Percentiles rank a stretch among this genome's conserved stretches.
Conservation (phyloP, 2,329 filamentous ascomycete species). For the Fonsecaea nubica region DNA sequence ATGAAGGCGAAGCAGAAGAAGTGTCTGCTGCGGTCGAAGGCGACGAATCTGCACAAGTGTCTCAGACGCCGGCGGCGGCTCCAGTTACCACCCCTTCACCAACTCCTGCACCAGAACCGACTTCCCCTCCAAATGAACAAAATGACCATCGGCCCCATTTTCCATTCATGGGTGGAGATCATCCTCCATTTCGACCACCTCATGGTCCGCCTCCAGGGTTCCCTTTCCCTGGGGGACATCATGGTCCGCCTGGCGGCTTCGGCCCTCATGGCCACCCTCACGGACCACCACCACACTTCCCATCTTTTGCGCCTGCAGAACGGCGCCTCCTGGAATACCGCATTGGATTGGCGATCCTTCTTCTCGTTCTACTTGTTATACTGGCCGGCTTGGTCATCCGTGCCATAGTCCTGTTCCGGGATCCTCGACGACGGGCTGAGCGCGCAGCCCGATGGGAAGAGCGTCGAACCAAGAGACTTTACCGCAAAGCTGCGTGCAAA, state of each 20-base stretch:
- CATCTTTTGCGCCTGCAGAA: background rate
- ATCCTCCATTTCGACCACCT: slow-evolving; percentile 16
- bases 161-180: slow-evolving; percentile 1
- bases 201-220: slow-evolving; percentile 7
- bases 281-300: background rate
- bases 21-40: background rate
- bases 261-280: slow-evolving; percentile 1
- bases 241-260: slow-evolving; percentile 21
- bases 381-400: slow-evolving; percentile 54
- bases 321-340: slow-evolving; percentile 18
- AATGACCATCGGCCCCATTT: slow-evolving; percentile 11
- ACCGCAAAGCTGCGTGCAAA: slow-evolving; percentile 60
- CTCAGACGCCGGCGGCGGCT: background rate
- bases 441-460: slow-evolving; percentile 62
- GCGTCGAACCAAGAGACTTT: slow-evolving; percentile 58
- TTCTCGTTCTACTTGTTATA: slow-evolving; percentile 46
- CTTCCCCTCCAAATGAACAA: background rate
- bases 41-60: background rate
- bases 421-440: slow-evolving; percentile 59
- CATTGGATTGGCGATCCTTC: slow-evolving; percentile 44
- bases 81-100: background rate
- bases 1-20: background rate
- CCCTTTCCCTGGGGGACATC: slow-evolving; percentile 11
- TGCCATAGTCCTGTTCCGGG: slow-evolving; percentile 56
- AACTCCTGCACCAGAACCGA: background rate